These are phyloP conservation scores for Colletotrichum salicis DNA, from an alignment of 2,329 filamentous ascomycete species.

Conservation along the genomic window DNA sequence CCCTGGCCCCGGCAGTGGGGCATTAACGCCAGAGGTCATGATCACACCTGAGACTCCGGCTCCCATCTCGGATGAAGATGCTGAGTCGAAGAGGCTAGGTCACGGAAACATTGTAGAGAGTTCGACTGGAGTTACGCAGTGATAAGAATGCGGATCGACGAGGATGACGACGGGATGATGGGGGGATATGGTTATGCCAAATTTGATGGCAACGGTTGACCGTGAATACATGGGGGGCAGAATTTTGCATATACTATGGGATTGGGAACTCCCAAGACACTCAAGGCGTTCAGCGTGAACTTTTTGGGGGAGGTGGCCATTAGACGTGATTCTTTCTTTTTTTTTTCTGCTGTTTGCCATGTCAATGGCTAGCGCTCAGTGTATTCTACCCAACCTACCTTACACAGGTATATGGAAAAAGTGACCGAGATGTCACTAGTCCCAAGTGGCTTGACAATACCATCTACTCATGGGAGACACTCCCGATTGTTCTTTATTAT, in stretches of 20 bases:
- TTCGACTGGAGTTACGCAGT: constrained; percentile 48
- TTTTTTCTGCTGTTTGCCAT: constrained; percentile 5
- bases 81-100: constrained; percentile 57
- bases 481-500: neutral
- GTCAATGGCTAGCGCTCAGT: constrained; percentile 22
- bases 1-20: constrained; percentile 30
- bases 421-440: constrained; percentile 4
- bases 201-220: neutral
- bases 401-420: neutral
- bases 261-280: constrained; percentile 25
- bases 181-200: neutral
- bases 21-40: constrained; percentile 54
- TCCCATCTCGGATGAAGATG: constrained; percentile 44
- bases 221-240: neutral
- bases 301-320: constrained; percentile 11
- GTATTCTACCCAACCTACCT: constrained; percentile 17
- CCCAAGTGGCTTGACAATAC: neutral
- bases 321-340: constrained; percentile 20
- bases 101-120: constrained; percentile 50
- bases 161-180: neutral
- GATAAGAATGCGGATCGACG: constrained; percentile 18
- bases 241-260: constrained; percentile 32
- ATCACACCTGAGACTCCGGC: constrained; percentile 63
- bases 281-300: constrained; percentile 31
- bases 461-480: constrained; percentile 10